Evolutionary conservation across 495 filamentous ascomycete species (phyloP).

Genomic region (Penicillium ucsense): DNA sequence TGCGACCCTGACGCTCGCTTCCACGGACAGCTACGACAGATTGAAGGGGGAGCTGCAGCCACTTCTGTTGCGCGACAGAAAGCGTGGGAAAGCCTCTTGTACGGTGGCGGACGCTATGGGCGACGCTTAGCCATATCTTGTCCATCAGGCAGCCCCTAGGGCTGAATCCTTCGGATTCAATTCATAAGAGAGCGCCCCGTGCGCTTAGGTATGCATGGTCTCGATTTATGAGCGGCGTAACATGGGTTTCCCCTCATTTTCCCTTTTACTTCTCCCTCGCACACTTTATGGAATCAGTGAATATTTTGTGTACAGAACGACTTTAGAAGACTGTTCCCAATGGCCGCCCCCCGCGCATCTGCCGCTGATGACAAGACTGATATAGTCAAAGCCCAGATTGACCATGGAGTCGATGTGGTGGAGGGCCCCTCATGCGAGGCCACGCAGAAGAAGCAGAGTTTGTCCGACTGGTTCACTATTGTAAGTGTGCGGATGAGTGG

Average conservation of each 20-base stretch:
- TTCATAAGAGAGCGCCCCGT: neutral
- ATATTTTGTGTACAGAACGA: no score
- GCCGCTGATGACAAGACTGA: neutral
- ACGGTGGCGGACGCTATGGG: neutral
- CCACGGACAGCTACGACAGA: neutral
- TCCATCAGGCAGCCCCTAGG: neutral
- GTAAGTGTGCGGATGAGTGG: slow-evolving; percentile 9
- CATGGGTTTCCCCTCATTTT: no score
- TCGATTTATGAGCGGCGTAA: no score
- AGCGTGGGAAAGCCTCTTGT: neutral
- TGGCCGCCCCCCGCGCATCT: neutral
- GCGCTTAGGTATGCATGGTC: neutral
- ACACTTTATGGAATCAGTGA: no score
- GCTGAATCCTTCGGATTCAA: neutral
- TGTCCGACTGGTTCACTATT: slow-evolving; percentile 40
- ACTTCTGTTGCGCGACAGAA: neutral
- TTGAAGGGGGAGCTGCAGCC: no score
- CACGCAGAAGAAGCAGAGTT: slow-evolving; percentile 25
- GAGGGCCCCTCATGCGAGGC: slow-evolving; percentile 17
- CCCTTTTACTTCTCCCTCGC: no score
- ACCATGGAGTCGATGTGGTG: neutral
- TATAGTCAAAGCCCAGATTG: neutral
- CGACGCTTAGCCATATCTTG: neutral
- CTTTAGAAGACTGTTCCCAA: neutral
- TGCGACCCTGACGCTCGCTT: no score